These are phyloP conservation scores for Myxozyma melibiosi DNA, from an alignment of 805 yeast genomes.

Conservation along the genomic window DNA sequence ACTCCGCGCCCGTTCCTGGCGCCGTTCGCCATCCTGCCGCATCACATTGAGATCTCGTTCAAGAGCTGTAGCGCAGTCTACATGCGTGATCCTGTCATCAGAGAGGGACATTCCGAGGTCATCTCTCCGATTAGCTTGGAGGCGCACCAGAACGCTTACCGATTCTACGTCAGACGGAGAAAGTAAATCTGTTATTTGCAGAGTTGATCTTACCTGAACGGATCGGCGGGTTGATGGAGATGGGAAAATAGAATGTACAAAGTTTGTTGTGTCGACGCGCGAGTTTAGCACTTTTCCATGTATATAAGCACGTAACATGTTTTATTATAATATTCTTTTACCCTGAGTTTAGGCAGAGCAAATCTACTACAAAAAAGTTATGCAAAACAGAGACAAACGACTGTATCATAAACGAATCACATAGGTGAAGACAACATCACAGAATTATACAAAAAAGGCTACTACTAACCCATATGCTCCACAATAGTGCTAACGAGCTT, in stretches of 20 bases:
- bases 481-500: slow-evolving; percentile 70
- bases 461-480: slow-evolving; percentile 72
- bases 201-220: not conserved
- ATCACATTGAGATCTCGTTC: slow-evolving; percentile 87
- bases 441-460: not conserved
- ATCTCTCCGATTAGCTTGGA: slow-evolving; percentile 83
- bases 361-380: no score
- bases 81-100: slow-evolving; percentile 92
- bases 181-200: slow-evolving; percentile 3
- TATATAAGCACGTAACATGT: not conserved
- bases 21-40: slow-evolving; percentile 88
- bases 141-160: slow-evolving; percentile 89
- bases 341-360: no score
- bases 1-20: slow-evolving; percentile 90
- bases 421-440: not conserved
- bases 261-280: no score
- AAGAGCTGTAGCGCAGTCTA: slow-evolving; percentile 95
- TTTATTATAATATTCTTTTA: no score
- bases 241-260: no score
- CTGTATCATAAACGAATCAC: not conserved
- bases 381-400: no score
- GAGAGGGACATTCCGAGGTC: slow-evolving; percentile 96
- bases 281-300: no score
- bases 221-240: not conserved
- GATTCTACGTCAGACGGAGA: slow-evolving; percentile 85